A percentile compares a stretch with the other conserved stretches of the same genome.
These are phyloP conservation scores for Backusella circina DNA, from an alignment of 192 early-diverging fungal species.

Conservation along the genomic window DNA sequence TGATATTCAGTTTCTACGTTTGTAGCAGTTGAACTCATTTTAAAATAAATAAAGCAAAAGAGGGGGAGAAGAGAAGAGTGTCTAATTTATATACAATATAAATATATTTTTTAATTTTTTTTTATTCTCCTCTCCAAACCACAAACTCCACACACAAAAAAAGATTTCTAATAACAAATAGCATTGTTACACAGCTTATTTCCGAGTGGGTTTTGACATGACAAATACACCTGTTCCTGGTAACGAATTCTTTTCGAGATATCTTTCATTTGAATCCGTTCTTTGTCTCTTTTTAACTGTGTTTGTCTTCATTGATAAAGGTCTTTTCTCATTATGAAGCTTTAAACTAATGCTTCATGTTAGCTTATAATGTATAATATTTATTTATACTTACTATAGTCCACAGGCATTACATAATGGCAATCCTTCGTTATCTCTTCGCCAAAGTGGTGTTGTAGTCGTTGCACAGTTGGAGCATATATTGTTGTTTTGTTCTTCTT, in stretches of 20 bases:
- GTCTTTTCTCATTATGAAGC: slow-evolving; percentile 31
- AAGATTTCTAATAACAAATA: neutral
- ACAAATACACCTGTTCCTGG: slow-evolving; percentile 6
- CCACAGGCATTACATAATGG: slow-evolving; percentile 60
- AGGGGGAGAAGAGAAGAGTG: neutral
- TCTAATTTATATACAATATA: neutral
- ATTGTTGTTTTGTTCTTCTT: neutral
- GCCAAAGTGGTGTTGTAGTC: slow-evolving; percentile 91
- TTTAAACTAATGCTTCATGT: slow-evolving; percentile 15
- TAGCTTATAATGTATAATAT: neutral
- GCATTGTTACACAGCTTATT: neutral
- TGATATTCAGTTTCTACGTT: neutral
- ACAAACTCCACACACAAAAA: neutral
- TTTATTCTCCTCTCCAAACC: neutral
- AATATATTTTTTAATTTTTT: neutral
- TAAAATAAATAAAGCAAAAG: neutral
- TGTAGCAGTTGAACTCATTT: neutral
- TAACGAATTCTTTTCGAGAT: neutral
- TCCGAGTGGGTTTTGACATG: neutral
- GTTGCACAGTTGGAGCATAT: slow-evolving; percentile 73
- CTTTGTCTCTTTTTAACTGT: slow-evolving; percentile 31
- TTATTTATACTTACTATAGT: slow-evolving; percentile 40
- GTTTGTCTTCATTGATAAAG: slow-evolving; percentile 35
- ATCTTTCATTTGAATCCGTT: slow-evolving; percentile 4
- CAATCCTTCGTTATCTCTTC: slow-evolving; percentile 57